Evolutionary conservation across 1,284 basidiomycete species (phyloP).

Genomic region (Fomitopsis betulina): DNA sequence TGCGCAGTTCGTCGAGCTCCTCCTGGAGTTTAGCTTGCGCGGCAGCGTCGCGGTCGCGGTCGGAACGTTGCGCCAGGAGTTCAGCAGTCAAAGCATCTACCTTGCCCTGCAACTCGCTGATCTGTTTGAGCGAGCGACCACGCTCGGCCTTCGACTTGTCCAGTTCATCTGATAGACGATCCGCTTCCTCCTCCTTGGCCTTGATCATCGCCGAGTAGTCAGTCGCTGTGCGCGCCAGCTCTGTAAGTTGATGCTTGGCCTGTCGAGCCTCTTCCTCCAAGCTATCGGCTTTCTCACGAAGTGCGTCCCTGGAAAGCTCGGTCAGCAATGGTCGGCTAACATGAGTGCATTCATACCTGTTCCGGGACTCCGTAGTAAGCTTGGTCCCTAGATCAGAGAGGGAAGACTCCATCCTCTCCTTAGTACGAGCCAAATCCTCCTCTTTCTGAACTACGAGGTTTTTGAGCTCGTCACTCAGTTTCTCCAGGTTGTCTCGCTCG

Average conservation of each 20-base stretch:
- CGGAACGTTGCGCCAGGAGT: conserved; percentile 59
- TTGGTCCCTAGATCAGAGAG: conserved; percentile 74
- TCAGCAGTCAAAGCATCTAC: conserved; percentile 69
- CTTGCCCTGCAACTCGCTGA: conserved; percentile 62
- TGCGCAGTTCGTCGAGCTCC: conserved; percentile 84
- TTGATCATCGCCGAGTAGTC: conserved; percentile 79
- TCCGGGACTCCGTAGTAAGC: conserved; percentile 61
- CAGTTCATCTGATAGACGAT: conserved; percentile 55
- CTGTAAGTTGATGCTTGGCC: conserved; percentile 75
- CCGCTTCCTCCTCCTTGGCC: conserved; percentile 74
- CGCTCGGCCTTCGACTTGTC: conserved; percentile 49
- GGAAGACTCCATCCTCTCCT: conserved; percentile 70
- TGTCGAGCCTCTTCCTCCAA: conserved; percentile 68
- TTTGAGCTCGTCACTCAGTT: conserved; percentile 69
- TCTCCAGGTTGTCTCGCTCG: conserved; percentile 59
- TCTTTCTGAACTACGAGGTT: conserved; percentile 71
- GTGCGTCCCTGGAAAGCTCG: conserved; percentile 47
- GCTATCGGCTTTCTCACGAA: conserved; percentile 54
- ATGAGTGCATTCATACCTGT: conserved; percentile 46
- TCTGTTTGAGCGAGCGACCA: conserved; percentile 51
- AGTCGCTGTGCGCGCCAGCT: conserved; percentile 71
- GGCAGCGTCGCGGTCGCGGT: conserved; percentile 49
- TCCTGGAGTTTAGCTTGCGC: conserved; percentile 64
- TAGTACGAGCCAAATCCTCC: conserved; percentile 73
- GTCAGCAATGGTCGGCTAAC: conserved; percentile 3